phyloP scores from a whole-genome alignment of 768 basidiomycete genomes.

The Lactarius indigo region DNA sequence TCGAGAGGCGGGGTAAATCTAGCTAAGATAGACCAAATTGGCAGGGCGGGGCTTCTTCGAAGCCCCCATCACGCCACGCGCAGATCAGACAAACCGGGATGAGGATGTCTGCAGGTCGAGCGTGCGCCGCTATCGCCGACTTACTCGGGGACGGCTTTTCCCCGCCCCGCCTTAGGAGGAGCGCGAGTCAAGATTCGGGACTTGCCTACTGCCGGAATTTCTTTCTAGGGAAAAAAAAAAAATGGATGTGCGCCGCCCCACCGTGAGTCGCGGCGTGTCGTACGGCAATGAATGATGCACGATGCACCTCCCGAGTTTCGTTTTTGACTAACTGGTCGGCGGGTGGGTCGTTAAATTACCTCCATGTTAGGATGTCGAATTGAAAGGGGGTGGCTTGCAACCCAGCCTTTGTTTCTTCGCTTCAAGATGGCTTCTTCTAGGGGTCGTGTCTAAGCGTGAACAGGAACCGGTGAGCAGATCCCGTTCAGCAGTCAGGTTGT shows the following conservation, averaged over 20 bases:
- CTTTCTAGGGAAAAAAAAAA: not conserved
- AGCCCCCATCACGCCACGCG: not conserved
- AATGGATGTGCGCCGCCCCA: too few relatives aligned
- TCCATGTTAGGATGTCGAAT: not conserved
- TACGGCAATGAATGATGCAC: not conserved
- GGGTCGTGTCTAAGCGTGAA: not conserved
- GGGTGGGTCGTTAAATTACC: not conserved
- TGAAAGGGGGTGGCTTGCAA: not conserved
- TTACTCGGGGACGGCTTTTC: not conserved
- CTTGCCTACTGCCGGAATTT: not conserved
- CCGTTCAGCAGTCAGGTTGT: not conserved
- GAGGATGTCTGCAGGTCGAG: not conserved
- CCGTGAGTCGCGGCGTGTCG: not conserved
- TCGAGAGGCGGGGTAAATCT: not conserved
- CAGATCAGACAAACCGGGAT: not conserved
- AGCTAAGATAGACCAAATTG: not conserved
- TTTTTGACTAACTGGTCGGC: too few relatives aligned
- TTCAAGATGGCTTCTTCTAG: not conserved
- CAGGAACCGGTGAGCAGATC: not conserved
- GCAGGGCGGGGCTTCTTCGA: not conserved
- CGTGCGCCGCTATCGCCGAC: not conserved
- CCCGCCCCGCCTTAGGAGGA: not conserved
- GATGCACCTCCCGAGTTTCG: not conserved
- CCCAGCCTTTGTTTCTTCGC: not conserved
- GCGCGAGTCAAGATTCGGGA: not conserved